phyloP scores from a whole-genome alignment of 441 rosid genomes.

The Kokia cookei region DNA sequence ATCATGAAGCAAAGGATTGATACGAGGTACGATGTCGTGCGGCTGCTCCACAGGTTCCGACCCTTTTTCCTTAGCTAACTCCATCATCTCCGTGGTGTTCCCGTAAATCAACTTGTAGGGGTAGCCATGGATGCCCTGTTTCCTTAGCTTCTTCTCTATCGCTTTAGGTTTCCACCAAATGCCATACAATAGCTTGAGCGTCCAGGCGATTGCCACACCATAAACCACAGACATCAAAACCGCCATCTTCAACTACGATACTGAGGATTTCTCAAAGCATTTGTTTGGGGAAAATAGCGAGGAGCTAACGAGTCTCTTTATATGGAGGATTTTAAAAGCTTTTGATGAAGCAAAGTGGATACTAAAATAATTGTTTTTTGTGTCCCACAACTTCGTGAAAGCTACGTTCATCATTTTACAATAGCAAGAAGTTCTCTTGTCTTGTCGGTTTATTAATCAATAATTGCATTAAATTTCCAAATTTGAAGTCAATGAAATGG shows the following conservation, averaged over 20 bases:
- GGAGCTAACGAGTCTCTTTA: neutral
- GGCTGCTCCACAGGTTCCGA: neutral
- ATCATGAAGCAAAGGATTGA: constrained; percentile 20
- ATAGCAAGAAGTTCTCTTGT: neutral
- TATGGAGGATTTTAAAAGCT: neutral
- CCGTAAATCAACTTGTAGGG: constrained; percentile 12
- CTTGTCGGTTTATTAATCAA: neutral
- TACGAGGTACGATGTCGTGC: constrained; percentile 16
- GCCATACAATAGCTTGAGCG: constrained; percentile 1
- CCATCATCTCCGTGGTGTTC: constrained; percentile 11
- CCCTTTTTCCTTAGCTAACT: neutral
- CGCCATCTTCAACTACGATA: neutral
- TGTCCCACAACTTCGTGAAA: neutral
- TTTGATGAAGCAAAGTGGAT: neutral
- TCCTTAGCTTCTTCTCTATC: constrained; percentile 16
- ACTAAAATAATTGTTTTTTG: neutral
- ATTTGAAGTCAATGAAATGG: neutral
- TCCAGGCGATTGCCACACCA: constrained; percentile 11
- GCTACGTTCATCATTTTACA: neutral
- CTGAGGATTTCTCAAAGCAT: neutral
- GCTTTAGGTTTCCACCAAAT: constrained; percentile 22
- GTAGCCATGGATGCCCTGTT: constrained; percentile 16
- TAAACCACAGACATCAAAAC: neutral
- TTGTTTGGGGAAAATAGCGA: neutral
- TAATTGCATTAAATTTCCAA: neutral